Evolutionary conservation across 176 grass and related monocot genomes (phyloP).

Genomic region (Thinopyrum elongatum): DNA sequence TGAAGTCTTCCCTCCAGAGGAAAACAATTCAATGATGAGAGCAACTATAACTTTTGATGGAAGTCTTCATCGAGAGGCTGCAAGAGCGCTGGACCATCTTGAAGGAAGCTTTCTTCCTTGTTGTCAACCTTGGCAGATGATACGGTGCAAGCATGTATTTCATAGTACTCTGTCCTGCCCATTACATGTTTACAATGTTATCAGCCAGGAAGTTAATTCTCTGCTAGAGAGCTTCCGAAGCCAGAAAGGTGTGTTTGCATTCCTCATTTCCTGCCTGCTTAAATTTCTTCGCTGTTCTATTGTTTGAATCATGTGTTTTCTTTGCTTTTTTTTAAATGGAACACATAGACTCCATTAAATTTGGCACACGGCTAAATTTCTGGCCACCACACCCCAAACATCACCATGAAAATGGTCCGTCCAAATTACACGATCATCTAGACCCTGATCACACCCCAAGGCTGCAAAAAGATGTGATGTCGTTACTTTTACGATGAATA

Average conservation of each 20-base stretch:
- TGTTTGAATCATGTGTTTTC: not conserved
- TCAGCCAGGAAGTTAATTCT: slow-evolving; percentile 49
- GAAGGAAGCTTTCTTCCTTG: slow-evolving; percentile 65
- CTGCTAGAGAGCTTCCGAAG: slow-evolving; percentile 59
- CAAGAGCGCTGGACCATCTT: slow-evolving; percentile 77
- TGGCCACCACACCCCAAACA: not conserved
- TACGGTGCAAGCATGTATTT: slow-evolving; percentile 89
- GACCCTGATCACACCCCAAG: not conserved
- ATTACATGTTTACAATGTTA: slow-evolving; percentile 58
- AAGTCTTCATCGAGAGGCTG: slow-evolving; percentile 80
- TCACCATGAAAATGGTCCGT: not conserved
- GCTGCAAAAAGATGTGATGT: not conserved
- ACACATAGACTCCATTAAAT: not conserved
- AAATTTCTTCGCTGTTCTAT: slow-evolving; percentile 3
- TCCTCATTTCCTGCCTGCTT: slow-evolving; percentile 23
- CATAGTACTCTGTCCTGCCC: slow-evolving; percentile 71
- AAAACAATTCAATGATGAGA: slow-evolving; percentile 54
- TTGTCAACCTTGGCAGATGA: slow-evolving; percentile 80
- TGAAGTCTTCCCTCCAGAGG: slow-evolving; percentile 59
- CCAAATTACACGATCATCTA: not conserved
- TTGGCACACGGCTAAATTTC: not conserved
- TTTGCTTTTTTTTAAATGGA: not conserved
- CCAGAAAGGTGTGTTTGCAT: slow-evolving; percentile 51
- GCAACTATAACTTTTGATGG: slow-evolving; percentile 81
- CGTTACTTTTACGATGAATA: not conserved